phyloP scores from a whole-genome alignment of 768 basidiomycete genomes.

The Pisolithus tinctorius region DNA sequence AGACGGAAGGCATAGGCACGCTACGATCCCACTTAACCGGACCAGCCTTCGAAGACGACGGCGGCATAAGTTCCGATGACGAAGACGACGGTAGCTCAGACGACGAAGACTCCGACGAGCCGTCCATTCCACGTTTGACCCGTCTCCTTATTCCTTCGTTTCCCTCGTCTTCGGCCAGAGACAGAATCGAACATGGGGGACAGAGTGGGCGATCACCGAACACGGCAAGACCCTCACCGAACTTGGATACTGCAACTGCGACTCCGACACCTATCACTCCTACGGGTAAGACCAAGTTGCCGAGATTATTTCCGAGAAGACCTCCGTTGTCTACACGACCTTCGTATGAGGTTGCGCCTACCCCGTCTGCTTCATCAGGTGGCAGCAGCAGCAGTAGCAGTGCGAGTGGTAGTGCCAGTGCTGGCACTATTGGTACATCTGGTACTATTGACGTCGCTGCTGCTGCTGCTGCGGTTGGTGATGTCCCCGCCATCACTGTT shows the following conservation, averaged over 20 bases:
- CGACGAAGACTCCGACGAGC: conserved; percentile 26
- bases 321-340: conserved; percentile 24
- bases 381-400: too few species aligned
- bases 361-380: background rate
- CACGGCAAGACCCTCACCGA: conserved; percentile 15
- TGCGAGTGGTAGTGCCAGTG: too few species aligned
- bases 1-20: conserved; percentile 88
- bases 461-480: conserved; percentile 2
- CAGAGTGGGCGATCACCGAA: conserved; percentile 13
- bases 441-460: background rate
- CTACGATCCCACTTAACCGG: conserved; percentile 54
- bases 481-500: conserved; percentile 11
- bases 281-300: conserved; percentile 20
- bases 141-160: conserved; percentile 19
- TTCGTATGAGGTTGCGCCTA: conserved; percentile 19
- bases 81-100: conserved; percentile 29
- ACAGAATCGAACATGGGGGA: background rate
- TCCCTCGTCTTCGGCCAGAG: conserved; percentile 17
- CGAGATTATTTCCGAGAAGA: conserved; percentile 30
- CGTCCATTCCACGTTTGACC: conserved; percentile 23
- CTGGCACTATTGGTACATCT: too few species aligned
- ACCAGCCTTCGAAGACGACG: conserved; percentile 69
- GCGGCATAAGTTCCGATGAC: conserved; percentile 55
- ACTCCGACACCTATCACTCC: conserved; percentile 21
- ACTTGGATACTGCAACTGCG: conserved; percentile 13